A percentile compares a stretch with the other conserved stretches of the same genome.
Conservation (phyloP, 2,329 filamentous ascomycete species). For the Talaromyces sp. region DNA sequence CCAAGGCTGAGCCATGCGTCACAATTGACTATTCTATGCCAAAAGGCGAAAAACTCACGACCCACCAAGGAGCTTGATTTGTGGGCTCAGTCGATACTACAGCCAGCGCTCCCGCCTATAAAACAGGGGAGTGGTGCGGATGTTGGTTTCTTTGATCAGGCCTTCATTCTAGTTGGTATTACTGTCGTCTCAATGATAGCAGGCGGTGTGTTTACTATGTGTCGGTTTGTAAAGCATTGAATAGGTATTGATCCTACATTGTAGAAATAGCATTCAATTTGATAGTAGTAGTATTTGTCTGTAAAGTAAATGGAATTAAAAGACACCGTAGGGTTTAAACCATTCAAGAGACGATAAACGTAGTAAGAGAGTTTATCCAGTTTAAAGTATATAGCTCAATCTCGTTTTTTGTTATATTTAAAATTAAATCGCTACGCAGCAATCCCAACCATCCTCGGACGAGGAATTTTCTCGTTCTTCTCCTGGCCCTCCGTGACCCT, state of each 20-base stretch:
- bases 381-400: too few relatives aligned
- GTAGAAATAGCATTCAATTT: too few relatives aligned
- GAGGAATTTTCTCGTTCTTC: constrained; percentile 17
- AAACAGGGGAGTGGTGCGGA: constrained; percentile 21
- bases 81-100: neutral
- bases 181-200: neutral
- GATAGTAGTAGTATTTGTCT: too few relatives aligned
- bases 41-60: neutral
- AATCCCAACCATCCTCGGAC: neutral
- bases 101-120: constrained; percentile 7
- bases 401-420: too few relatives aligned
- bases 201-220: neutral
- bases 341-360: too few relatives aligned
- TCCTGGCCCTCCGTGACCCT: neutral
- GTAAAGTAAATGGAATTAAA: too few relatives aligned
- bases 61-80: neutral
- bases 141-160: constrained; percentile 48
- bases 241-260: neutral
- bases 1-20: constrained; percentile 30
- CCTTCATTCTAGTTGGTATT: neutral
- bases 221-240: neutral
- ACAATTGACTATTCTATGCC: neutral
- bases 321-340: too few relatives aligned
- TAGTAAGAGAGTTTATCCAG: too few relatives aligned
- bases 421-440: neutral